phyloP scores from a whole-genome alignment of 164 flowering plant species.

The Sedum album region DNA sequence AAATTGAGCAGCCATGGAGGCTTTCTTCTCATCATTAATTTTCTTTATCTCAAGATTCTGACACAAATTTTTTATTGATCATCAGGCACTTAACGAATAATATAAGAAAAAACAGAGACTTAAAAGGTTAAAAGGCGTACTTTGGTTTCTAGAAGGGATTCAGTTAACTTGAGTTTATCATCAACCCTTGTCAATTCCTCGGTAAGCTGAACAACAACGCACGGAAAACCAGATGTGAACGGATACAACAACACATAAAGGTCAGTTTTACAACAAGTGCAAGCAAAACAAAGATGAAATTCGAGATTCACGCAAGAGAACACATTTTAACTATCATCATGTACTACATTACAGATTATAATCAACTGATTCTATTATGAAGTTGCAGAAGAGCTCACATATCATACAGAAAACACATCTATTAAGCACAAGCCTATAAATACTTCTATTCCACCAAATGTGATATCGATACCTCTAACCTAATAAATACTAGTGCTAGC shows the following conservation, averaged over 20 bases:
- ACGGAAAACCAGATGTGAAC: not conserved
- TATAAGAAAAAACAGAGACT: not conserved
- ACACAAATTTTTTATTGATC: conserved; percentile 4
- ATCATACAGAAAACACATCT: too few relatives aligned
- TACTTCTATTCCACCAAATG: too few relatives aligned
- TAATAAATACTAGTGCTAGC: too few relatives aligned
- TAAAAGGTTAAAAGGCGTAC: conserved; percentile 18
- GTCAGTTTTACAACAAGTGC: not conserved
- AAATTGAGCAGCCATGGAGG: conserved; percentile 65
- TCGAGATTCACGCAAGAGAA: not conserved
- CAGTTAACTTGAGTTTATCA: conserved; percentile 53
- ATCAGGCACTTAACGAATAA: conserved; percentile 5
- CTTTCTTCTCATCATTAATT: conserved; percentile 69
- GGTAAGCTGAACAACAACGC: conserved; percentile 32
- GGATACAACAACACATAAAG: not conserved
- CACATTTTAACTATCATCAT: too few relatives aligned
- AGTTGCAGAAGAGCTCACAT: too few relatives aligned
- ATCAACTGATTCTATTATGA: too few relatives aligned
- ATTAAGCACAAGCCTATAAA: too few relatives aligned
- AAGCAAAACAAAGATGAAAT: not conserved
- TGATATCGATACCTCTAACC: too few relatives aligned
- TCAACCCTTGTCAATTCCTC: conserved; percentile 52
- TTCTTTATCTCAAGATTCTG: conserved; percentile 71
- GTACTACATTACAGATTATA: too few relatives aligned
- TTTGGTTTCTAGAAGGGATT: conserved; percentile 53